Base-by-base conservation (phyloP, 257 asterid species). In the Rauvolfia tetraphylla region DNA sequence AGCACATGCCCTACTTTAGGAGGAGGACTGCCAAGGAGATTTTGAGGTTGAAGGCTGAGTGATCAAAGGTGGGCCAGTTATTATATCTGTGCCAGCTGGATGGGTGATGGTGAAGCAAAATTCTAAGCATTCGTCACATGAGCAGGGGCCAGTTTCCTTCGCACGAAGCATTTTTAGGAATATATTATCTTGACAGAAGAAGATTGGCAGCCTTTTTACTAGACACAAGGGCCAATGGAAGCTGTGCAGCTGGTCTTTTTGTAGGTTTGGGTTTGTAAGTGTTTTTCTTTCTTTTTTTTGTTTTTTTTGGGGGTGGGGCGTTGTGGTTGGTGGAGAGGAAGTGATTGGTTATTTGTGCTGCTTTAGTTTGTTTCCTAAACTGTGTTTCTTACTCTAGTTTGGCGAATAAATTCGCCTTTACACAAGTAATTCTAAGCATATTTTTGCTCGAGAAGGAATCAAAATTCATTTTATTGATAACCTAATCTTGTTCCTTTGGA, bases 1-100 rank as follows among this genome's bases (percentile, higher is more conserved):
- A 83, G 8, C 62, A 94, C 81, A 92, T 94, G 98, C 91, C 91
- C 8, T 94, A 94, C 80, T 94, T 94, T 79, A 87, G 98, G 85
- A 77, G 0, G 71, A 87, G 97, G 86, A 92, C 93, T 46, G 96
- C 88, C 2, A 92, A 89, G 88, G 98, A 94, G 86, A 88, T 94
- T 61, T 82, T 94, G 84, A 84, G 79, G 74, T 76, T 88, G 87
- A 85, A 80, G 81, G 98, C 96, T 1, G 97, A 94, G 41, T 94
- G 88, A 92, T 61, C 68, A n/a, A 31, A 54, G 25, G 2, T 36
- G 66, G 23, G 23, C 33, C 39, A 20, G 4, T 49, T 20, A 9
- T 13, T 54, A 31, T 42, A 34, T 29, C 17, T 34, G 62, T 61
- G 25, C 1, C 6, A 17, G 56, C n/a, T 34, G n/a, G 56, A 54